These are phyloP conservation scores for Metschnikowia henanensis DNA, from an alignment of 805 yeast genomes.

Conservation along the genomic window DNA sequence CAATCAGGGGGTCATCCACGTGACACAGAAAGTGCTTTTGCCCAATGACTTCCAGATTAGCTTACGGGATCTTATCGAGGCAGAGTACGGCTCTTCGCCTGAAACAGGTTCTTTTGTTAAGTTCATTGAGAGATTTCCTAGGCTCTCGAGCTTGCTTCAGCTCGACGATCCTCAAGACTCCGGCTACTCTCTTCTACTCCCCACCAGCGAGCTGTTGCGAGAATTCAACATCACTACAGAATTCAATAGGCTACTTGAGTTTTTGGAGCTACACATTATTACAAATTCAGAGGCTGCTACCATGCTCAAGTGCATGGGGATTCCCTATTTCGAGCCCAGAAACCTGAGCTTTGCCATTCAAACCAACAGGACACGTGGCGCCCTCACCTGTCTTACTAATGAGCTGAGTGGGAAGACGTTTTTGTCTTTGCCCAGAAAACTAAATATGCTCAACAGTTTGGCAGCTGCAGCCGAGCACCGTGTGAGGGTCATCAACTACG, in stretches of 20 bases:
- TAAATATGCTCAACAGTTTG: neutral
- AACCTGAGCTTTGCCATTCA: slow-evolving; percentile 10
- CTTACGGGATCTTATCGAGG: slow-evolving; percentile 52
- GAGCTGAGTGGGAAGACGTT: slow-evolving; percentile 14
- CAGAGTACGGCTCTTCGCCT: slow-evolving; percentile 41
- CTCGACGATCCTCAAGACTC: slow-evolving; percentile 28
- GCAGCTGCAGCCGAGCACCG: slow-evolving; percentile 44
- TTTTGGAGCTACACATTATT: slow-evolving; percentile 68
- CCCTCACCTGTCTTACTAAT: slow-evolving; percentile 14
- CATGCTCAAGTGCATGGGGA: slow-evolving; percentile 48
- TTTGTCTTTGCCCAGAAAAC: slow-evolving; percentile 10
- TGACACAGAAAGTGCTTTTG: slow-evolving; percentile 53
- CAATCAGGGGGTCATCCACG: slow-evolving; percentile 83
- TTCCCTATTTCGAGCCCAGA: slow-evolving; percentile 8
- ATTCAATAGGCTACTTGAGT: slow-evolving; percentile 46
- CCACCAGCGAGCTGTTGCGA: slow-evolving; percentile 57
- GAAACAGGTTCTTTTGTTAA: slow-evolving; percentile 38
- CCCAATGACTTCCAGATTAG: slow-evolving; percentile 58
- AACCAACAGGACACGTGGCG: slow-evolving; percentile 16
- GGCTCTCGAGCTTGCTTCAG: slow-evolving; percentile 42
- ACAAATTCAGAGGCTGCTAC: slow-evolving; percentile 52
- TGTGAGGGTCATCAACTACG: slow-evolving; percentile 58
- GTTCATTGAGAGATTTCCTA: slow-evolving; percentile 45
- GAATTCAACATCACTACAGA: slow-evolving; percentile 49
- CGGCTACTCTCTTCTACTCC: slow-evolving; percentile 65